phyloP scores from a whole-genome alignment of 352 stramenopile genomes.

The Pythium volutum region DNA sequence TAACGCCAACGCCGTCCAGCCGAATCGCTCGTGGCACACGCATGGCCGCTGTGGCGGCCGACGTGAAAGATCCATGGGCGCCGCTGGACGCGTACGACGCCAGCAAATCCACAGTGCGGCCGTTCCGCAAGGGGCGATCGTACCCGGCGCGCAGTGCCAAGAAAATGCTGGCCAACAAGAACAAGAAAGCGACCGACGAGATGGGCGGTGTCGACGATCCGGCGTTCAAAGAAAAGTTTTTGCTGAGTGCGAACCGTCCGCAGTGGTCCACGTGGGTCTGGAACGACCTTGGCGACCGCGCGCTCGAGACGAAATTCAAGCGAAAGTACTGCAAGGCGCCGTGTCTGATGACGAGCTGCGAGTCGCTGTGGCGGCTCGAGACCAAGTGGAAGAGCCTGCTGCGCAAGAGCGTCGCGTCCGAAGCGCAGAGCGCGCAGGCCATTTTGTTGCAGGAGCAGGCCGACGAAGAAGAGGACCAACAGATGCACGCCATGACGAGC shows the following conservation, averaged over 20 bases:
- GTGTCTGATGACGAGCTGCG: slow-evolving; percentile 49
- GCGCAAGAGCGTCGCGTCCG: slow-evolving; percentile 40
- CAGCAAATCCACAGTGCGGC: slow-evolving; percentile 48
- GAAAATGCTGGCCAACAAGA: slow-evolving; percentile 43
- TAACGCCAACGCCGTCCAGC: background rate
- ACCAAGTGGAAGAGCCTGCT: slow-evolving; percentile 64
- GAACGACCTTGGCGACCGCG: slow-evolving; percentile 47
- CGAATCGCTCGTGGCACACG: slow-evolving; percentile 1
- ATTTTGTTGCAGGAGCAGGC: slow-evolving; percentile 67
- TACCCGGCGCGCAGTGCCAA: slow-evolving; percentile 43
- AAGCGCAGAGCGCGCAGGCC: slow-evolving; percentile 57
- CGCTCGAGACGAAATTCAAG: slow-evolving; percentile 57
- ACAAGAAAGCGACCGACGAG: slow-evolving; percentile 35
- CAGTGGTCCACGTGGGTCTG: slow-evolving; percentile 78
- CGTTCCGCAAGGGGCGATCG: slow-evolving; percentile 75
- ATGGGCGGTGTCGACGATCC: slow-evolving; percentile 58
- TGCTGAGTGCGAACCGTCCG: slow-evolving; percentile 39
- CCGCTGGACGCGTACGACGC: slow-evolving; percentile 79
- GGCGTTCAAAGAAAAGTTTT: slow-evolving; percentile 61
- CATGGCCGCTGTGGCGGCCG: background rate
- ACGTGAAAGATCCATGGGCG: slow-evolving; percentile 62
- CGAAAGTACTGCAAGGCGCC: slow-evolving; percentile 57
- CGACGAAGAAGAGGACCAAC: slow-evolving; percentile 61
- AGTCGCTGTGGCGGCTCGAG: slow-evolving; percentile 60
- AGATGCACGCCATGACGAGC: slow-evolving; percentile 42